phyloP scores from a whole-genome alignment of 2,329 filamentous ascomycete species.

The Alternaria incomplexa region DNA sequence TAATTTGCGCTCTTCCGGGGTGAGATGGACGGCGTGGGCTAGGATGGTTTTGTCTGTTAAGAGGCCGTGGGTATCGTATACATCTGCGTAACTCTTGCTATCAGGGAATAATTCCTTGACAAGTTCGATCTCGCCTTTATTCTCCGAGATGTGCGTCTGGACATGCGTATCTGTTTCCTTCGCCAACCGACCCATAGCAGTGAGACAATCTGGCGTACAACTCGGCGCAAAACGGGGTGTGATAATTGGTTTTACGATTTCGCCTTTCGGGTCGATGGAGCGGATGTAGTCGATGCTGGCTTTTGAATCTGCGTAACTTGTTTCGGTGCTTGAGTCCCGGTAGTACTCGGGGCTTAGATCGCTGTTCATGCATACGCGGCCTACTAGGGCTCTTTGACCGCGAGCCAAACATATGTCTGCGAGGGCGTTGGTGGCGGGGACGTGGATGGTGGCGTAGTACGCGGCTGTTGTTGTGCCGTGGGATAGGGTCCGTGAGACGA shows the following conservation, averaged over 20 bases:
- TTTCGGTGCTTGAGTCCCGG: slow-evolving; percentile 70
- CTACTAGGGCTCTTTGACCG: slow-evolving; percentile 90
- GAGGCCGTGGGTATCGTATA: slow-evolving; percentile 78
- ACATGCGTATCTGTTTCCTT: slow-evolving; percentile 68
- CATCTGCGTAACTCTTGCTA: slow-evolving; percentile 69
- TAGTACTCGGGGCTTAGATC: slow-evolving; percentile 77
- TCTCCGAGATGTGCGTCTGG: slow-evolving; percentile 92
- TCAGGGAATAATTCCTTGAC: slow-evolving; percentile 74
- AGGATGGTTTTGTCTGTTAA: slow-evolving; percentile 77
- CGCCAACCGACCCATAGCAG: slow-evolving; percentile 68
- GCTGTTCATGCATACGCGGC: slow-evolving; percentile 91
- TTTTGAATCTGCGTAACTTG: slow-evolving; percentile 60
- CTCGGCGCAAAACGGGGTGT: slow-evolving; percentile 71
- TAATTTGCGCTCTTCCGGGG: slow-evolving; percentile 67
- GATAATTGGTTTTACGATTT: slow-evolving; percentile 77
- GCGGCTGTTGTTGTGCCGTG: slow-evolving; percentile 92
- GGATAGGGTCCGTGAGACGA: slow-evolving; percentile 79
- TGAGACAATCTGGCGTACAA: slow-evolving; percentile 63
- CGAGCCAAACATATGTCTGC: slow-evolving; percentile 78
- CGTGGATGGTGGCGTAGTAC: slow-evolving; percentile 93
- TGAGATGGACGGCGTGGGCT: slow-evolving; percentile 83
- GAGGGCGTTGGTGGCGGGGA: slow-evolving; percentile 87
- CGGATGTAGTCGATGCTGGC: slow-evolving; percentile 64
- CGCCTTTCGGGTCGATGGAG: slow-evolving; percentile 67
- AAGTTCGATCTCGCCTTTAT: slow-evolving; percentile 72